Evolutionary conservation across 164 flowering plant species (phyloP).

Genomic region (Euptelea pleiosperma): DNA sequence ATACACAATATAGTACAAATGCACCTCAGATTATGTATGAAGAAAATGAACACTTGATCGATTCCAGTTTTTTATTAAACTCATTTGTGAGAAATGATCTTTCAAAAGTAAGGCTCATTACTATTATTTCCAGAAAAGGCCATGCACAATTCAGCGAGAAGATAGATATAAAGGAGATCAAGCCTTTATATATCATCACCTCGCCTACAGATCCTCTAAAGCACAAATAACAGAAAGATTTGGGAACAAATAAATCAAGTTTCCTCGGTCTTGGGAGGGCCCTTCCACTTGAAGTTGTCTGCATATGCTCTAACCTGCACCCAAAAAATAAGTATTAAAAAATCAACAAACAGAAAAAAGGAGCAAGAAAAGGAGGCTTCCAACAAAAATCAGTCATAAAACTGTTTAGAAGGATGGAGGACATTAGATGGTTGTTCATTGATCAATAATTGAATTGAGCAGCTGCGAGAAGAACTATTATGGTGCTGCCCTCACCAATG

Average conservation of each 20-base stretch:
- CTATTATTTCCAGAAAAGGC: background rate
- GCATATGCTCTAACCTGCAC: conserved; percentile 33
- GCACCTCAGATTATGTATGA: background rate
- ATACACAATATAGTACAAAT: conserved; percentile 4
- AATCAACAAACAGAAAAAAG: background rate
- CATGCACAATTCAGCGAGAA: no score
- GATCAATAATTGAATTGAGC: no score
- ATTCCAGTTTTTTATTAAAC: background rate
- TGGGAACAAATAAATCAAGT: background rate
- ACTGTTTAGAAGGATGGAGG: no score
- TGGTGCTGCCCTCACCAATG: no score
- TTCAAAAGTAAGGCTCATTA: background rate
- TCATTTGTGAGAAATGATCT: background rate
- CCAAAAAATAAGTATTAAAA: background rate
- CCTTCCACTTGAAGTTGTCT: conserved; percentile 43
- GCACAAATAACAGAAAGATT: background rate
- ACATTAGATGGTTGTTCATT: no score
- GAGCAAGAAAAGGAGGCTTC: no score
- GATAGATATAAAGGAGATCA: background rate
- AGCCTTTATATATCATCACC: background rate
- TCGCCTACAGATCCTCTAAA: no score
- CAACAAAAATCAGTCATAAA: no score
- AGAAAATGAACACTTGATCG: background rate
- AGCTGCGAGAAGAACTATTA: no score
- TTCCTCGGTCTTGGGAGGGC: conserved; percentile 26